Evolutionary conservation across 2,329 filamentous ascomycete species (phyloP).

Genomic region (Exophiala mesophila): DNA sequence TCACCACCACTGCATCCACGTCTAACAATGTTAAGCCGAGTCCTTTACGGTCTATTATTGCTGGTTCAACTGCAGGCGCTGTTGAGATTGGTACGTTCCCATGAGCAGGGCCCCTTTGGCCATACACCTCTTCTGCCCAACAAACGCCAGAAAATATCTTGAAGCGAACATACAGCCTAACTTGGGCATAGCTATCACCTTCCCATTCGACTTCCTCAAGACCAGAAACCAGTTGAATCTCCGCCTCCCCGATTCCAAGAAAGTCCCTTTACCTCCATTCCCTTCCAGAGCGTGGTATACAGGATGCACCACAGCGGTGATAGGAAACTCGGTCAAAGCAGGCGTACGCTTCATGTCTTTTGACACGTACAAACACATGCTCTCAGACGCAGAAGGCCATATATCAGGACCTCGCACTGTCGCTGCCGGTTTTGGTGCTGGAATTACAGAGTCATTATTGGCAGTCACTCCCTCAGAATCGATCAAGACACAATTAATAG

Average conservation of each 20-base stretch:
- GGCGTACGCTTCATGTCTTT: conserved; percentile 96
- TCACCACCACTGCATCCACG: no score
- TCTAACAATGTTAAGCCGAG: conserved; percentile 54
- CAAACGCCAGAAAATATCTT: no score
- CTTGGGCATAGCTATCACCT: conserved; percentile 78
- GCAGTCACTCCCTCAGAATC: conserved; percentile 96
- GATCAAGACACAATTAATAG: conserved; percentile 98
- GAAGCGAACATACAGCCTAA: no score
- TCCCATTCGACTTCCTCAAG: conserved; percentile 95
- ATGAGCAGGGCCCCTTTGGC: no score
- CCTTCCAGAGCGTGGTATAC: conserved; percentile 87
- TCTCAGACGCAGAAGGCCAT: conserved; percentile 79
- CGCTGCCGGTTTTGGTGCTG: conserved; percentile 87
- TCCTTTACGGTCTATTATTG: conserved; percentile 80
- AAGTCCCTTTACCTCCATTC: conserved; percentile 91
- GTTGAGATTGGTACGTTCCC: conserved; percentile 73
- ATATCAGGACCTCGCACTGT: conserved; percentile 88
- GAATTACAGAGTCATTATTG: conserved; percentile 85
- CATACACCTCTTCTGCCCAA: no score
- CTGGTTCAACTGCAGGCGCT: conserved; percentile 87
- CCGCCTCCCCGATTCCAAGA: conserved; percentile 71
- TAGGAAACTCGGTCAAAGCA: conserved; percentile 94
- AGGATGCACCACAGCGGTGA: conserved; percentile 92
- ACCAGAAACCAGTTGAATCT: conserved; percentile 91
- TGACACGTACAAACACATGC: conserved; percentile 81